Conservation (phyloP, 768 basidiomycete species). For the Termitomyces sp. region DNA sequence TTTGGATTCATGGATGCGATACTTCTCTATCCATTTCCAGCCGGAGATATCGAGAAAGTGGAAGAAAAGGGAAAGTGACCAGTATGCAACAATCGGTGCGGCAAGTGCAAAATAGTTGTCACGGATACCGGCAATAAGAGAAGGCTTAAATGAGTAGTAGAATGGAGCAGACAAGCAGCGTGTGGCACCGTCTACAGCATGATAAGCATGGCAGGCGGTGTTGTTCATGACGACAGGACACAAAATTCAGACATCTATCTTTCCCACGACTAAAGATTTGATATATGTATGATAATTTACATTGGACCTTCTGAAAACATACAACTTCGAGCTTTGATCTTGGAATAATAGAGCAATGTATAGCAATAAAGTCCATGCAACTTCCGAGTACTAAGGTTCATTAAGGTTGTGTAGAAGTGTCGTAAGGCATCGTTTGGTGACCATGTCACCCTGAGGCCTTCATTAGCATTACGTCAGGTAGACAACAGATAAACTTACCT, state of each 20-base stretch:
- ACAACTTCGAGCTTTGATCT: conserved; percentile 7
- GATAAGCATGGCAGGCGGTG: conserved; percentile 26
- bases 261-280: conserved; percentile 7
- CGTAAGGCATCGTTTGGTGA: conserved; percentile 91
- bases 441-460: conserved; percentile 80
- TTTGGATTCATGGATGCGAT: conserved; percentile 82
- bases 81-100: conserved; percentile 79
- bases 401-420: conserved; percentile 86
- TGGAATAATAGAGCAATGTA: conserved; percentile 14
- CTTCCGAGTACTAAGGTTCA: conserved; percentile 43
- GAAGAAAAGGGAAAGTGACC: conserved; percentile 77
- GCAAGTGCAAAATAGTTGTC: conserved; percentile 71
- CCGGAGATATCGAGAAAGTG: conserved; percentile 73
- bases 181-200: conserved; percentile 20
- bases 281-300: conserved; percentile 4
- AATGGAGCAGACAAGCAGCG: conserved; percentile 39
- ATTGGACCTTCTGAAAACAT: conserved; percentile 6
- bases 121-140: conserved; percentile 51
- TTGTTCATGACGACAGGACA: conserved; percentile 26
- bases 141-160: conserved; percentile 44
- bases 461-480: conserved; percentile 10
- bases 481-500: conserved; percentile 44
- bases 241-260: conserved; percentile 8
- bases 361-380: conserved; percentile 15
- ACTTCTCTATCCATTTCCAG: conserved; percentile 75